Evolutionary conservation across 2,329 filamentous ascomycete species (phyloP).

Genomic region (Colletotrichum coccodes): DNA sequence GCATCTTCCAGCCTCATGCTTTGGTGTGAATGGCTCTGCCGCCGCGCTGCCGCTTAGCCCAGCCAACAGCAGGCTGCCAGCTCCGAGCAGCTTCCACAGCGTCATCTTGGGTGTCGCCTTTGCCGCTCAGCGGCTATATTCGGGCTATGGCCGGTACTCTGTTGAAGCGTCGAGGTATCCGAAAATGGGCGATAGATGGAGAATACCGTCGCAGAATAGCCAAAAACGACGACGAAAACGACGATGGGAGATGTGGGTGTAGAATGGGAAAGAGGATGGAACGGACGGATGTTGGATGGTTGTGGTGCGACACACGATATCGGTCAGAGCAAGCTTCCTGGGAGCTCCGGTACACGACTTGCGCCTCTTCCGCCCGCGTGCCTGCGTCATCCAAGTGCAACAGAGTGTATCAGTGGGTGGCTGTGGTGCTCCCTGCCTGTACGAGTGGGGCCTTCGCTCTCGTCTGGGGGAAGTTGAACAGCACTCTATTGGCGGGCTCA

Average conservation of each 20-base stretch:
- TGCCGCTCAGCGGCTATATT: slow-evolving; percentile 29
- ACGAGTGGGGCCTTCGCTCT: neutral
- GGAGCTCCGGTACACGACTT: slow-evolving; percentile 26
- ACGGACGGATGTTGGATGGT: slow-evolving; percentile 16
- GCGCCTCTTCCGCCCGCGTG: slow-evolving; percentile 17
- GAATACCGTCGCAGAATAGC: neutral
- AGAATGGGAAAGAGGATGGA: neutral
- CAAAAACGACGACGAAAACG: neutral
- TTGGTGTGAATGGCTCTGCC: slow-evolving; percentile 57
- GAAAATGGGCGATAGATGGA: neutral
- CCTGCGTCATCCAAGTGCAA: slow-evolving; percentile 30
- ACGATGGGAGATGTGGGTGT: neutral
- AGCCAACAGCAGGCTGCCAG: slow-evolving; percentile 42
- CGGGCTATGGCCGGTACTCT: neutral
- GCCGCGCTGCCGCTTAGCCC: slow-evolving; percentile 33
- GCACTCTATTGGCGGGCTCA: slow-evolving; percentile 13
- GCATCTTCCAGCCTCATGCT: slow-evolving; percentile 88
- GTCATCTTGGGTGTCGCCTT: slow-evolving; percentile 18
- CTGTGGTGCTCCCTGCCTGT: slow-evolving; percentile 1
- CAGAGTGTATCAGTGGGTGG: slow-evolving; percentile 12
- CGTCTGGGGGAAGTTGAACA: neutral
- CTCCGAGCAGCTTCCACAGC: slow-evolving; percentile 41
- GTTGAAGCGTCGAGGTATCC: neutral
- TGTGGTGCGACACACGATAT: slow-evolving; percentile 6
- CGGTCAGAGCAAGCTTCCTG: slow-evolving; percentile 10